A percentile compares a stretch with the other conserved stretches of the same genome.
Conservation (phyloP, 2,329 filamentous ascomycete species). For the Ascomycota sp. region DNA sequence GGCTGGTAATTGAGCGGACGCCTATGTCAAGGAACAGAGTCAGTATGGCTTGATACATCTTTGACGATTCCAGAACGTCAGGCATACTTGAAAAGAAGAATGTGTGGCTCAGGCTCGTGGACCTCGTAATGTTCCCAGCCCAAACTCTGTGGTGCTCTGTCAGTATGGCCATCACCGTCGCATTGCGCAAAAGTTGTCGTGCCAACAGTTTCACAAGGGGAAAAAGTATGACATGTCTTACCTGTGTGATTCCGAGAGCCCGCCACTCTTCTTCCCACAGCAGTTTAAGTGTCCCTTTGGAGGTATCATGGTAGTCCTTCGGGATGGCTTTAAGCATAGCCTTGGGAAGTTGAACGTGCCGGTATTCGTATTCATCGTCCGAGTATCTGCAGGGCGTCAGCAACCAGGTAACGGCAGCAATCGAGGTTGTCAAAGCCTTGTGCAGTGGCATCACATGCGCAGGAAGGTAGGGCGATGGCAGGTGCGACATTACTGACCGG, state of each 20-base stretch:
- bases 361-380: constrained; percentile 85
- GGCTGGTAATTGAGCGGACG: constrained; percentile 1
- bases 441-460: no score
- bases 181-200: no score
- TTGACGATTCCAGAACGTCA: constrained; percentile 25
- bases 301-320: constrained; percentile 76
- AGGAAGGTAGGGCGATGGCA: background rate
- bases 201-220: background rate
- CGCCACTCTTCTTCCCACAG: constrained; percentile 98
- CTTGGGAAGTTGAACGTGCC: constrained; percentile 93
- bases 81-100: constrained; percentile 85
- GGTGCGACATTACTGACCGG: constrained; percentile 33
- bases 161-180: no score
- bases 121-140: constrained; percentile 99
- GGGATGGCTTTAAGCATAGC: constrained; percentile 96
- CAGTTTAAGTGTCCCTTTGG: constrained; percentile 83
- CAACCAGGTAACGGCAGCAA: no score
- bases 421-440: no score
- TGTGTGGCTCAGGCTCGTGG: constrained; percentile 95
- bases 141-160: constrained; percentile 48
- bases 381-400: constrained; percentile 46
- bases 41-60: background rate
- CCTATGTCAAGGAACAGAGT: background rate
- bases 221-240: no score
- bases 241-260: constrained; percentile 90